phyloP scores from a whole-genome alignment of 345 rosid genomes.

The Citrus reticulata region DNA sequence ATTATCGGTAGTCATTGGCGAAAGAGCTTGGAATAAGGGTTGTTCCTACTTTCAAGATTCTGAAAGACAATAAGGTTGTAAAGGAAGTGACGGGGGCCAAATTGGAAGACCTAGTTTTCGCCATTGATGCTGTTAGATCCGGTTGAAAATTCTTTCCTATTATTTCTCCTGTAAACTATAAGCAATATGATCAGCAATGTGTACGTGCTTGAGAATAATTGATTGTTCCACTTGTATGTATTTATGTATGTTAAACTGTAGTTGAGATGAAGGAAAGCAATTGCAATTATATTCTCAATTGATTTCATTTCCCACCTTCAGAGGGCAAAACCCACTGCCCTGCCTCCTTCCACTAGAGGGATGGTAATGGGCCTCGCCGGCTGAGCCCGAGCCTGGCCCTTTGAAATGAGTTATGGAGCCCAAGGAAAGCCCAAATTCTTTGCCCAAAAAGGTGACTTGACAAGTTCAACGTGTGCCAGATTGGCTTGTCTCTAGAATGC shows the following conservation, averaged over 20 bases:
- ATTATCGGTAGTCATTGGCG: slow-evolving; percentile 69
- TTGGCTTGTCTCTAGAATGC: no score
- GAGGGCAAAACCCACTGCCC: no score
- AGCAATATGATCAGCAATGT: background rate
- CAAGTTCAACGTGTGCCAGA: no score
- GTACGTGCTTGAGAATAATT: slow-evolving; percentile 2
- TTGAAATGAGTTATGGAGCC: no score
- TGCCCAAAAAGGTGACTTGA: no score
- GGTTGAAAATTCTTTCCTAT: slow-evolving; percentile 28
- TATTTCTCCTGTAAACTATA: slow-evolving; percentile 18
- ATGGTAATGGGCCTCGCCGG: no score
- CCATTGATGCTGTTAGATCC: slow-evolving; percentile 71
- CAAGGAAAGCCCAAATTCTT: no score
- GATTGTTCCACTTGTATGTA: background rate
- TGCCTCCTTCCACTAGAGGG: no score
- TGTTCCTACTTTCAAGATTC: slow-evolving; percentile 90
- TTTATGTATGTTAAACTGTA: background rate
- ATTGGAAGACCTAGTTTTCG: slow-evolving; percentile 63
- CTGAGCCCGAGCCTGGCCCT: no score
- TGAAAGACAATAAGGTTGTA: slow-evolving; percentile 58
- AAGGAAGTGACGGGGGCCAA: slow-evolving; percentile 88
- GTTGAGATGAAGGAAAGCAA: background rate
- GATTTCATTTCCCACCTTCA: background rate
- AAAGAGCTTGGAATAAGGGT: slow-evolving; percentile 86
- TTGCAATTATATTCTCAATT: background rate